These are phyloP conservation scores for Pleurotus tuber-regium DNA, from an alignment of 768 basidiomycete species.

Conservation along the genomic window DNA sequence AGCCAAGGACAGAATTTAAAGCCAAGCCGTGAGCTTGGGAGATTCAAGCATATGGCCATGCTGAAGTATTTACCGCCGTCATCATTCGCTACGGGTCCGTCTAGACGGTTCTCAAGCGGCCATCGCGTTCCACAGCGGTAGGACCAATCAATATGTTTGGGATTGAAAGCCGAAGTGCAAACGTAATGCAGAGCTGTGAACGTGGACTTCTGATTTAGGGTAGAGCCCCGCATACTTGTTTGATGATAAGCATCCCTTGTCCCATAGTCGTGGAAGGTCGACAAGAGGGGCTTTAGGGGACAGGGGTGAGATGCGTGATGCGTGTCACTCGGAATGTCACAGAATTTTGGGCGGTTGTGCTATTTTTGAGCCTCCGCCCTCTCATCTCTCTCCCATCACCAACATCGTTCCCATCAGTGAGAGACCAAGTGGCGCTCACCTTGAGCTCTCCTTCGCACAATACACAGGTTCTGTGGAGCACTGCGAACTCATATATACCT, in stretches of 20 bases:
- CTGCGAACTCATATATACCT: no score
- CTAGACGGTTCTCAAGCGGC: not conserved
- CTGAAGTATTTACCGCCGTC: not conserved
- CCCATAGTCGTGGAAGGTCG: slow-evolving; percentile 7
- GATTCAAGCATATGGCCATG: not conserved
- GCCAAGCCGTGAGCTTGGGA: slow-evolving; percentile 2
- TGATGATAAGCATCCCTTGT: not conserved
- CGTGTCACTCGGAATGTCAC: slow-evolving; percentile 4
- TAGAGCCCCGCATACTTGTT: slow-evolving; percentile 1
- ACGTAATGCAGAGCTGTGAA: not conserved
- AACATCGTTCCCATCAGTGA: slow-evolving; percentile 5
- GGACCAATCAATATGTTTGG: not conserved
- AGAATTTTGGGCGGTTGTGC: not conserved
- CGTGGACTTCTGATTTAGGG: not conserved
- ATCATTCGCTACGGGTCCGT: not conserved
- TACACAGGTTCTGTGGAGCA: no score
- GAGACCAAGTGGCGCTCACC: not conserved
- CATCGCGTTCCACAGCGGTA: not conserved
- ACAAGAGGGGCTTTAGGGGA: not conserved
- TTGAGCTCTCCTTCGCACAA: no score
- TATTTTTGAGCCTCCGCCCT: slow-evolving; percentile 1
- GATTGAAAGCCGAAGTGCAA: not conserved
- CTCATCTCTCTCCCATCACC: not conserved
- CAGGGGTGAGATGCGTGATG: slow-evolving; percentile 5
- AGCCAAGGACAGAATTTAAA: slow-evolving; percentile 6